Conservation (phyloP, 164 flowering plant species). For the Akebia trifoliata region DNA sequence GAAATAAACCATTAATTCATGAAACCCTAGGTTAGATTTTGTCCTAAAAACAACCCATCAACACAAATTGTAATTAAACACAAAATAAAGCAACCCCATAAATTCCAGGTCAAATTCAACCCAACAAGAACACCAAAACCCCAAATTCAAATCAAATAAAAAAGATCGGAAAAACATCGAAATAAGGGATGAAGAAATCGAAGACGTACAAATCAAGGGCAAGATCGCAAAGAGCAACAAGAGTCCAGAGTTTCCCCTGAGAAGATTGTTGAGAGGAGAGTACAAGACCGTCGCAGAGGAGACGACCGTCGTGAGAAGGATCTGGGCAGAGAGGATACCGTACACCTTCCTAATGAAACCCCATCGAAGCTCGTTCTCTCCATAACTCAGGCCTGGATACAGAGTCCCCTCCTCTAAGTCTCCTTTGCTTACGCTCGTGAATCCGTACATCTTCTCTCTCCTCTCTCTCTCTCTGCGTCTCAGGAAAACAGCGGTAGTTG, state of each 20-base stretch:
- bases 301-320: slow-evolving; percentile 75
- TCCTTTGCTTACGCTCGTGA: slow-evolving; percentile 39
- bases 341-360: slow-evolving; percentile 94
- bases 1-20: no score
- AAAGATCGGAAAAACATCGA: background rate
- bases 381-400: slow-evolving; percentile 72
- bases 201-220: slow-evolving; percentile 64
- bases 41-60: background rate
- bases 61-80: background rate
- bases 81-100: background rate
- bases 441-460: slow-evolving; percentile 41
- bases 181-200: background rate
- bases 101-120: background rate
- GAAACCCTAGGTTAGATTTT: background rate
- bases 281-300: slow-evolving; percentile 69
- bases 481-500: background rate
- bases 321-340: slow-evolving; percentile 79
- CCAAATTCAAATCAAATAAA: background rate
- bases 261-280: slow-evolving; percentile 61
- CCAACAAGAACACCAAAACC: background rate
- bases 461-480: slow-evolving; percentile 1
- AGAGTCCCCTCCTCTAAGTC: slow-evolving; percentile 67
- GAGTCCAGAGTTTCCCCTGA: slow-evolving; percentile 59
- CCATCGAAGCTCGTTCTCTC: slow-evolving; percentile 93
- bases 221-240: slow-evolving; percentile 60